These are phyloP conservation scores for Trametes punicea DNA, from an alignment of 768 basidiomycete species.

Conservation along the genomic window DNA sequence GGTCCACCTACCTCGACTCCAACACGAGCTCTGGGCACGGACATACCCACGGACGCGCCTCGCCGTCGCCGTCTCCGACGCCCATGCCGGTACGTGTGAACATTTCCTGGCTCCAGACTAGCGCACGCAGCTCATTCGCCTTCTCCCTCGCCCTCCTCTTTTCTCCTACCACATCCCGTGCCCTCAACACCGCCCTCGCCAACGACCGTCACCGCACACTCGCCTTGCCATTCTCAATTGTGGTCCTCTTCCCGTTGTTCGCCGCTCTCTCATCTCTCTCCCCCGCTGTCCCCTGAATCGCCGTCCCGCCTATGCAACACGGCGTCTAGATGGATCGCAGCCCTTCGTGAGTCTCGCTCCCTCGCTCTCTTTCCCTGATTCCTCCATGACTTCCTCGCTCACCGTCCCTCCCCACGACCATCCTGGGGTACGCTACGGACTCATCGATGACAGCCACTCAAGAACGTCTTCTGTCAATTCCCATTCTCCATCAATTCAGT, in stretches of 20 bases:
- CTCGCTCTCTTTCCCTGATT: neutral
- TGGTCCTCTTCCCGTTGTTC: neutral
- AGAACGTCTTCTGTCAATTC: slow-evolving; percentile 36
- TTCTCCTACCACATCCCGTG: neutral
- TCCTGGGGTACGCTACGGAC: slow-evolving; percentile 14
- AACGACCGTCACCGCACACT: neutral
- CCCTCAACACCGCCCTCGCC: neutral
- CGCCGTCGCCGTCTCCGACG: slow-evolving; percentile 1
- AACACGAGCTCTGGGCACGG: slow-evolving; percentile 17
- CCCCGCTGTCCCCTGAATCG: slow-evolving; percentile 4
- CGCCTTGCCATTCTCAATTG: neutral
- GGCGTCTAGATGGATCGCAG: slow-evolving; percentile 27
- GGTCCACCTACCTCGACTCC: slow-evolving; percentile 49
- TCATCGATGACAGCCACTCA: slow-evolving; percentile 23
- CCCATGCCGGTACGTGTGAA: slow-evolving; percentile 23
- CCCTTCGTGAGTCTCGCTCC: slow-evolving; percentile 20
- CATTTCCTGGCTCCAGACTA: neutral
- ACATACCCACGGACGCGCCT: neutral
- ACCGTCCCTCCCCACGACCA: neutral
- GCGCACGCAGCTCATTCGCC: slow-evolving; percentile 12
- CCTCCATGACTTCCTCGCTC: slow-evolving; percentile 16
- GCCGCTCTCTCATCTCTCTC: neutral
- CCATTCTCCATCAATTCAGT: slow-evolving; percentile 32
- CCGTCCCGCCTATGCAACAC: slow-evolving; percentile 18
- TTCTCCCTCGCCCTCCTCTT: slow-evolving; percentile 7